Percentiles rank a stretch among this genome's conserved stretches.
These are phyloP conservation scores for Inga laurina DNA, from an alignment of 306 rosid species.

Conservation along the genomic window DNA sequence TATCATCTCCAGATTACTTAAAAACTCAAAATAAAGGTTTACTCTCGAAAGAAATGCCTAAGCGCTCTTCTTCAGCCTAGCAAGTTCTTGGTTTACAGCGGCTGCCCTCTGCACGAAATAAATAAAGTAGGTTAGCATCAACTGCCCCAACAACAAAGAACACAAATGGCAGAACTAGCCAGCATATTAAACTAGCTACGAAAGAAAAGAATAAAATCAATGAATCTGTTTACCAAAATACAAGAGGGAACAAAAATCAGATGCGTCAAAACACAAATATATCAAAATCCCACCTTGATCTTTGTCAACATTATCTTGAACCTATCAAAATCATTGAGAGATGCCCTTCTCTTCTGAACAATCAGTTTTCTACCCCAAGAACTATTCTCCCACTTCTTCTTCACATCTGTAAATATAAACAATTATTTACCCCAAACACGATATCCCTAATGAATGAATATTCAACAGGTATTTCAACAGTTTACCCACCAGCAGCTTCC, in stretches of 20 bases:
- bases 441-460: background rate
- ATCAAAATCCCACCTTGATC: conserved; percentile 67
- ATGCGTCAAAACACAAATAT: too few relatives aligned
- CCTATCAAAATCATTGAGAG: conserved; percentile 84
- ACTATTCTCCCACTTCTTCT: conserved; percentile 97
- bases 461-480: background rate
- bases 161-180: background rate
- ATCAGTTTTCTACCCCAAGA: conserved; percentile 94
- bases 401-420: conserved; percentile 58
- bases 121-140: background rate
- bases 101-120: conserved; percentile 72
- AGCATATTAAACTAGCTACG: background rate
- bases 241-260: background rate
- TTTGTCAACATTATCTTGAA: conserved; percentile 95
- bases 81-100: conserved; percentile 80
- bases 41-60: conserved; percentile 25
- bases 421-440: background rate
- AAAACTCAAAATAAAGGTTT: conserved; percentile 11
- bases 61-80: conserved; percentile 70
- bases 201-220: background rate
- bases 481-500: conserved; percentile 74
- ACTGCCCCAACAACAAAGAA: background rate
- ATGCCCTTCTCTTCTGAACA: conserved; percentile 79
- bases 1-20: background rate
- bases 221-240: background rate